phyloP scores from a whole-genome alignment of 139 green algal genomes.

The Haematococcus lacustris region DNA sequence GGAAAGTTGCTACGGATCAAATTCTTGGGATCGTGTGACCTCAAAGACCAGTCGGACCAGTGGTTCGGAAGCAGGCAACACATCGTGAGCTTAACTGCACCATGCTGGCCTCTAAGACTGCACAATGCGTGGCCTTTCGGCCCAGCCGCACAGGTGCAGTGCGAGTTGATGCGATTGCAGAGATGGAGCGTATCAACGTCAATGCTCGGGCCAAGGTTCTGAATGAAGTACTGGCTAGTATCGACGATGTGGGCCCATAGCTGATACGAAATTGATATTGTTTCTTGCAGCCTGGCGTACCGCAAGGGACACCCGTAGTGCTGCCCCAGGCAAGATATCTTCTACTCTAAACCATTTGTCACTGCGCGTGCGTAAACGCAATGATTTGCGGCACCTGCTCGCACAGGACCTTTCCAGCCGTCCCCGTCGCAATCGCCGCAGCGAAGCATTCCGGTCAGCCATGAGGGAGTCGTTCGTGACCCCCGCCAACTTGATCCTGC shows the following conservation, averaged over 20 bases:
- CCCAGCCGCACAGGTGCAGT: too few species aligned
- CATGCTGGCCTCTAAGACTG: too few species aligned
- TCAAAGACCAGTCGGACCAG: too few species aligned
- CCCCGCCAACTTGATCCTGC: slow-evolving; percentile 92
- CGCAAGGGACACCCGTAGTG: not conserved
- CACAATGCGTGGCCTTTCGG: too few species aligned
- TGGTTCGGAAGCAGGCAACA: too few species aligned
- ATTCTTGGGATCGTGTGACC: too few species aligned
- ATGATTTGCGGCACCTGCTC: not conserved
- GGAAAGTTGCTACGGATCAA: too few species aligned
- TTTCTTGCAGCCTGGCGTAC: not conserved
- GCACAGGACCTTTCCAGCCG: slow-evolving; percentile 77
- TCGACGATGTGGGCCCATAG: not conserved
- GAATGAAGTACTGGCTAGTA: not conserved
- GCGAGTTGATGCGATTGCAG: not conserved
- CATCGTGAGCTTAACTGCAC: too few species aligned
- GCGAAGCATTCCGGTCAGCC: slow-evolving; percentile 62
- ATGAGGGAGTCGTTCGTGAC: slow-evolving; percentile 82
- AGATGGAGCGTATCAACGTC: not conserved
- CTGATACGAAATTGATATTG: not conserved
- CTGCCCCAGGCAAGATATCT: not conserved
- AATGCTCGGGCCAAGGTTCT: slow-evolving; percentile 1
- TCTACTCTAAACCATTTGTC: not conserved
- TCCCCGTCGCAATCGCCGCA: slow-evolving; percentile 88
- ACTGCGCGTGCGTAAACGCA: not conserved